Evolutionary conservation across 169 alveolate genomes (phyloP), one percentile per base, ranked within the genome.

Genomic region (Cryptosporidium ubiquitum): DNA sequence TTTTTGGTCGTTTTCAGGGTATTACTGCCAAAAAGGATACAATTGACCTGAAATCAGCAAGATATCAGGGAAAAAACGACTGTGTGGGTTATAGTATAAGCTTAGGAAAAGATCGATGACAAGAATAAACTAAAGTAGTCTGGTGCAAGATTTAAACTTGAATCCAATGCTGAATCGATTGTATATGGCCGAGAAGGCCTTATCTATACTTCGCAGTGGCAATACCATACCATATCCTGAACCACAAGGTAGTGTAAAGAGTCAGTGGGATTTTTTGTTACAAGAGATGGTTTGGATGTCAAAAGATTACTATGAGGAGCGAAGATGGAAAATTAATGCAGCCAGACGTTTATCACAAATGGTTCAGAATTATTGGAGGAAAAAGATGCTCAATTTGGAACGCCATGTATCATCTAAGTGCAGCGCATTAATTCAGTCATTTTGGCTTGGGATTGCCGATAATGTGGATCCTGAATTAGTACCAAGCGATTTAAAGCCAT

Each of bases 261-360:
- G 95, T 47, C 95, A 85, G 58, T 74, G 93, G 64, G 92, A 84
- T 84, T 89, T 84, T 71, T 58, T 93, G 75, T 31, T 85, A 23
- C 91, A 91, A 74, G 95, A 93, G 86, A 91, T 92, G 95, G 39
- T 84, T 52, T 93, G 95, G 95, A 85, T 93, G 94, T 84, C 95
- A 31, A 92, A 86, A 39, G 95, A 93, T 70, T 93, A 68, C 71
- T 92, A 92, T 70, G 95, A 93, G 85, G 95, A 93, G 84, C 85
- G 93, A 64, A 92, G 93, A 37, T 93, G 95, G 95, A 93, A 93
- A 84, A 91, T 85, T 26, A 66, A 91, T 85, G 94, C 92, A 10
- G 93, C 95, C n/a, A 73, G 75, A 74, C 69, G 93, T 55, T 75
- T 93, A 68, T 55, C 95, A 35, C 85, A 91, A 37, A 86, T 85